These are phyloP conservation scores for Trichoderma gracile DNA, from an alignment of 2,329 filamentous ascomycete genomes.

Conservation along the genomic window DNA sequence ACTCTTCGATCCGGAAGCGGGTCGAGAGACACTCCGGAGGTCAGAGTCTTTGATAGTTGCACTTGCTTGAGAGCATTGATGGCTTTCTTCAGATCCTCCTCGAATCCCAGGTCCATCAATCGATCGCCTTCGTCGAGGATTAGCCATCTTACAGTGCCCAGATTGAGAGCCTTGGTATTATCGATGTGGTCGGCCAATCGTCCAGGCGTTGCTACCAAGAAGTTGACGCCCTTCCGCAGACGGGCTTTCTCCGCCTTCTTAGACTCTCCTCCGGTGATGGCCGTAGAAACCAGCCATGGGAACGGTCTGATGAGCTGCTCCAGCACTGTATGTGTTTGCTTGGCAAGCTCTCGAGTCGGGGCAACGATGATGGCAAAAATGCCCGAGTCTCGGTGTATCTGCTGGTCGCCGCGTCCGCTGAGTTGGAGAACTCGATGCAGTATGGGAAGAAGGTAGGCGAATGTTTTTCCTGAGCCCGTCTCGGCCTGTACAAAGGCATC, in stretches of 20 bases:
- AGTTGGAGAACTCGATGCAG: constrained; percentile 84
- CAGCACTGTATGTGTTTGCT: constrained; percentile 86
- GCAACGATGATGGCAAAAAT: constrained; percentile 93
- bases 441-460: constrained; percentile 92
- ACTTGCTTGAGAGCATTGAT: constrained; percentile 74
- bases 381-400: constrained; percentile 79
- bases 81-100: constrained; percentile 87
- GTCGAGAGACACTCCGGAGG: constrained; percentile 58
- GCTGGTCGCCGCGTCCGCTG: constrained; percentile 56
- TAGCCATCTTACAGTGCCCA: constrained; percentile 89
- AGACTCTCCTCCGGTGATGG: constrained; percentile 69
- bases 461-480: constrained; percentile 94
- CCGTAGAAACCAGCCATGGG: constrained; percentile 91
- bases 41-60: constrained; percentile 58
- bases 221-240: constrained; percentile 90
- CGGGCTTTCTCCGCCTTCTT: constrained; percentile 87
- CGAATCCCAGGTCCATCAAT: constrained; percentile 97
- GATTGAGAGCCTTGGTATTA: constrained; percentile 84
- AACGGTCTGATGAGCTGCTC: constrained; percentile 84
- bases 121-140: constrained; percentile 95
- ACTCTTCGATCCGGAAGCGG: constrained; percentile 74
- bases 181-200: constrained; percentile 88
- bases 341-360: constrained; percentile 89
- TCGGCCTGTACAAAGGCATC: constrained; percentile 97
- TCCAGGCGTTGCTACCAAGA: constrained; percentile 91